Evolutionary conservation across 2,329 filamentous ascomycete genomes (phyloP).

Genomic region (Lecanoromycetidae sp.): DNA sequence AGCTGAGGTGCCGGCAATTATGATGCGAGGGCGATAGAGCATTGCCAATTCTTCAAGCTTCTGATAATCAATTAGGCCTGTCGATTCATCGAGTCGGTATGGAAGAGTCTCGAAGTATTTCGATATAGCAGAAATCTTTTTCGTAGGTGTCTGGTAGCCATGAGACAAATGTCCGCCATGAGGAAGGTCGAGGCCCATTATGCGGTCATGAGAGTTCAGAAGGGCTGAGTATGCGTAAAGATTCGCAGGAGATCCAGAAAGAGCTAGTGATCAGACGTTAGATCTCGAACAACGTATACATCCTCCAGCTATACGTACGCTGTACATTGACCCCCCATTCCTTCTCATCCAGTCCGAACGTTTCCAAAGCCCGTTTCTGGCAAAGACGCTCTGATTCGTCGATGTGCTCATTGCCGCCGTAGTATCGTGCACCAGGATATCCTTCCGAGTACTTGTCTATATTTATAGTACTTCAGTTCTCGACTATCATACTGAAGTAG

Average conservation of each 20-base stretch:
- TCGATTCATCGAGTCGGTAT: constrained; percentile 61
- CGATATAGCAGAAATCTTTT: constrained; percentile 94
- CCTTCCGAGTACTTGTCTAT: constrained; percentile 96
- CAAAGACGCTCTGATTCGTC: constrained; percentile 81
- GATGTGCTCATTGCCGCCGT: constrained; percentile 93
- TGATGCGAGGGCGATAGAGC: constrained; percentile 89
- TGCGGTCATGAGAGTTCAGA: constrained; percentile 85
- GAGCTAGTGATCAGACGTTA: constrained; percentile 38
- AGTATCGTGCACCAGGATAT: constrained; percentile 91
- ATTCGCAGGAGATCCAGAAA: constrained; percentile 68
- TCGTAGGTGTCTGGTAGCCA: constrained; percentile 90
- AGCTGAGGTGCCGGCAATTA: constrained; percentile 91
- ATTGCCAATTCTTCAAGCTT: constrained; percentile 77
- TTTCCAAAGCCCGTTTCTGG: constrained; percentile 77
- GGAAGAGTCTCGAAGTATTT: constrained; percentile 99
- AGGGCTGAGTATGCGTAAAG: constrained; percentile 85
- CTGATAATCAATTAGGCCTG: constrained; percentile 95
- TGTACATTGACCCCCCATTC: constrained; percentile 98
- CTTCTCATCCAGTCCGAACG: constrained; percentile 69
- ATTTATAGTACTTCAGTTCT: constrained; percentile 9
- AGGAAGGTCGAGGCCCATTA: constrained; percentile 93
- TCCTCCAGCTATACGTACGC: constrained; percentile 30
- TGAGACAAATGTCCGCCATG: constrained; percentile 92
- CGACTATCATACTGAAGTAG: constrained; percentile 29
- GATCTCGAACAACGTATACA: neutral